These are phyloP conservation scores for Polygonum aviculare DNA, from an alignment of 148 eudicot species.

Conservation along the genomic window DNA sequence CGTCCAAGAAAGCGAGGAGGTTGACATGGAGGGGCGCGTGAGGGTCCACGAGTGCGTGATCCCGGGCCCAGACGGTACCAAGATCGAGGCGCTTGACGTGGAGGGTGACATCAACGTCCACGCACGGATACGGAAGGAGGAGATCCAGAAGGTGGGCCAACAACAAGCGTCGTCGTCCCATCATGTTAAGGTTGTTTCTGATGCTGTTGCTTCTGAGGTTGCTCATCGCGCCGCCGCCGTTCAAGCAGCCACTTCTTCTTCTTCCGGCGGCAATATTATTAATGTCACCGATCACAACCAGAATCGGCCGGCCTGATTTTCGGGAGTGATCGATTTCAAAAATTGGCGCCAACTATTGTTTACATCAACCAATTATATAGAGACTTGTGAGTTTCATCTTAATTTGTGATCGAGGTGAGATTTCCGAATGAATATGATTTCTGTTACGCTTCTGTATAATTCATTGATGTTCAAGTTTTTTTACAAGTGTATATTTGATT, in stretches of 20 bases:
- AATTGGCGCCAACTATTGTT: not conserved
- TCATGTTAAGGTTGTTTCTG: not conserved
- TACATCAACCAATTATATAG: not conserved
- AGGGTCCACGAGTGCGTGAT: slow-evolving; percentile 25
- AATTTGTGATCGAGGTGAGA: not conserved
- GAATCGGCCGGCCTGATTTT: not conserved
- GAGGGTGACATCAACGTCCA: slow-evolving; percentile 28
- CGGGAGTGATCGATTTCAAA: not conserved
- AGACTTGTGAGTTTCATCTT: not conserved
- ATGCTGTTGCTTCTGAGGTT: slow-evolving; percentile 6
- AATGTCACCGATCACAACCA: not conserved
- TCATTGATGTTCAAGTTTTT: not conserved
- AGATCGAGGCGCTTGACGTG: slow-evolving; percentile 17
- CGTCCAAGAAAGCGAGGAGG: slow-evolving; percentile 19
- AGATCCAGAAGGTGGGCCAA: slow-evolving; percentile 15
- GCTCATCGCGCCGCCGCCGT: not conserved
- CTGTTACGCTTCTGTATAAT: not conserved
- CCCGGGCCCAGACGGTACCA: slow-evolving; percentile 24
- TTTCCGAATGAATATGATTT: not conserved
- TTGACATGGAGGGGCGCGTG: slow-evolving; percentile 27
- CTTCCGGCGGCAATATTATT: not conserved
- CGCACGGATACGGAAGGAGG: slow-evolving; percentile 14
- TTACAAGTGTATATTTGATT: not conserved
- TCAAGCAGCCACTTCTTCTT: not conserved
- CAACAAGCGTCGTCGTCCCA: not conserved